Percentiles rank a stretch among this genome's conserved stretches.
Conservation (phyloP, 495 filamentous ascomycete species). For the Pseudoneurospora amorphoporcata region DNA sequence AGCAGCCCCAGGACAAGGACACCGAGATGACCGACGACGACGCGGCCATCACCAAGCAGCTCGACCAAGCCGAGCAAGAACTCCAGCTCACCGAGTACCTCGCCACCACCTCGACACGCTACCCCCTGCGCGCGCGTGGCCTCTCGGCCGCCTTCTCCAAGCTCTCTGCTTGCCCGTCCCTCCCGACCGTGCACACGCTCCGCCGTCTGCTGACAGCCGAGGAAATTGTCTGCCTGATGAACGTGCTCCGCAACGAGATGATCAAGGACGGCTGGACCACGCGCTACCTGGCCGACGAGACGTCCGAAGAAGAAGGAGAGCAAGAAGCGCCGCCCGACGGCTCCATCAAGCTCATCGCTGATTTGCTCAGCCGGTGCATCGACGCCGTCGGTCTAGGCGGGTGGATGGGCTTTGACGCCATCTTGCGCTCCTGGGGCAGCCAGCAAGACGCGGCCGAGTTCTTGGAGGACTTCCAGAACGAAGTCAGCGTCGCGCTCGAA, state of each 20-base stretch:
- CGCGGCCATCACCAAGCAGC: constrained; percentile 34
- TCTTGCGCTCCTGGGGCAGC: constrained; percentile 31
- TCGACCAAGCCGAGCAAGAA: constrained; percentile 38
- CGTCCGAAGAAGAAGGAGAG: constrained; percentile 23
- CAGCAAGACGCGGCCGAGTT: constrained; percentile 47
- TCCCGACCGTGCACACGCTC: constrained; percentile 49
- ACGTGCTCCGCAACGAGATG: constrained; percentile 58
- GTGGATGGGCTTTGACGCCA: constrained; percentile 57
- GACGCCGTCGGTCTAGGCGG: constrained; percentile 77
- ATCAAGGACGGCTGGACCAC: constrained; percentile 58
- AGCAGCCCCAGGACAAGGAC: constrained; percentile 6
- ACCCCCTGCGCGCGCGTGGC: constrained; percentile 31
- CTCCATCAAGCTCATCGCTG: constrained; percentile 48
- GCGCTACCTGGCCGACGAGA: constrained; percentile 45
- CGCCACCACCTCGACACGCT: constrained; percentile 29
- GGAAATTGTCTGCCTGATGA: constrained; percentile 62
- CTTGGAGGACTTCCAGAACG: constrained; percentile 56
- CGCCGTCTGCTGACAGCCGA: constrained; percentile 52
- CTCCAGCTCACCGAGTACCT: constrained; percentile 41
- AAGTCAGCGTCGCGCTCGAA: constrained; percentile 66
- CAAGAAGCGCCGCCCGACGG: constrained; percentile 44
- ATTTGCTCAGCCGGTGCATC: constrained; percentile 63
- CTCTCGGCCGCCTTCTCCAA: constrained; percentile 48
- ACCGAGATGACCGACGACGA: constrained; percentile 20
- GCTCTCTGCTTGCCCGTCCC: constrained; percentile 51